Evolutionary conservation across 75 land plant species (phyloP).

Genomic region (Selaginella tamariscina): DNA sequence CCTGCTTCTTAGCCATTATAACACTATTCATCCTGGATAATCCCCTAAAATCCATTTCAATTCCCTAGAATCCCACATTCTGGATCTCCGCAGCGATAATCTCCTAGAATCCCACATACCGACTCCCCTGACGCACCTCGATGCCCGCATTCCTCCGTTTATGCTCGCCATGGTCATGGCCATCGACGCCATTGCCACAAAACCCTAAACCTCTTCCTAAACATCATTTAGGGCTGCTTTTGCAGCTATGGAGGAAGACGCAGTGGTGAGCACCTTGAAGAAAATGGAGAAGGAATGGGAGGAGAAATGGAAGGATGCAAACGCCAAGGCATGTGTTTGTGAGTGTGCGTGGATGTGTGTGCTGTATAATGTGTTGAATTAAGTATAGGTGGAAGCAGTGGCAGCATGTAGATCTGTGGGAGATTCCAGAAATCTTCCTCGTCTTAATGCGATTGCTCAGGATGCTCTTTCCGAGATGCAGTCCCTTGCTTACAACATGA

Average conservation of each 20-base stretch:
- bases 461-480: slow-evolving; percentile 21
- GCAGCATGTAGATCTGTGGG: background rate
- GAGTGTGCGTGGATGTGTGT: no score
- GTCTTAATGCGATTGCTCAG: slow-evolving; percentile 27
- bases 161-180: background rate
- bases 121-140: background rate
- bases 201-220: background rate
- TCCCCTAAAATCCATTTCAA: no score
- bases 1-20: no score
- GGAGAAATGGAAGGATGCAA: background rate
- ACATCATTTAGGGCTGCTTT: background rate
- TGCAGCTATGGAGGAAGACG: background rate
- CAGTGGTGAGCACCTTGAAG: background rate
- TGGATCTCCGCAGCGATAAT: no score
- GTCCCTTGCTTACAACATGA: slow-evolving; percentile 17
- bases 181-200: background rate
- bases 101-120: background rate
- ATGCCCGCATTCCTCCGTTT: background rate
- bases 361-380: no score
- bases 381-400: background rate
- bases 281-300: background rate
- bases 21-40: no score
- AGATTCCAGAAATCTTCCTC: slow-evolving; percentile 11
- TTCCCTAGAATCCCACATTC: no score
- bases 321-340: no score